Evolutionary conservation across 2,329 filamentous ascomycete species (phyloP).

Genomic region (Tolypocladium tropicale): DNA sequence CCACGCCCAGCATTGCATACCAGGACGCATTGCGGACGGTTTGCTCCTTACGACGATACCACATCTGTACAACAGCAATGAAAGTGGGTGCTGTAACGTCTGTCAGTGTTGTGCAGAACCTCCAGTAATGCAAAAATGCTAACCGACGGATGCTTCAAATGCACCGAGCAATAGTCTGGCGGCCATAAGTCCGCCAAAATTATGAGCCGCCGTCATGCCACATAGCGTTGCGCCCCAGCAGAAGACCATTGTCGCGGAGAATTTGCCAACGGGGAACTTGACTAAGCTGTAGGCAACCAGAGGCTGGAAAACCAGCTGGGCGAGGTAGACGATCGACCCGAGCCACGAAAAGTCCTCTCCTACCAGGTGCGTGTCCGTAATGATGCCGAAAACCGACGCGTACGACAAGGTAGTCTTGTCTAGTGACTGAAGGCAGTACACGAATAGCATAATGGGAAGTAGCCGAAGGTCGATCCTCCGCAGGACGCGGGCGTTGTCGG

Average conservation of each 20-base stretch:
- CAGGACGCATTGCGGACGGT: constrained; percentile 45
- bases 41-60: constrained; percentile 50
- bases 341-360: constrained; percentile 52
- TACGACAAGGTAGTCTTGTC: constrained; percentile 54
- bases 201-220: constrained; percentile 39
- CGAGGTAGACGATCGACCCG: constrained; percentile 48
- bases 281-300: constrained; percentile 46
- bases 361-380: constrained; percentile 44
- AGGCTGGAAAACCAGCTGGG: constrained; percentile 48
- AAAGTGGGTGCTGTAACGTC: constrained; percentile 32
- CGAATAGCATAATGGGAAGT: constrained; percentile 38
- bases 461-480: constrained; percentile 29
- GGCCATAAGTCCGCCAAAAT: constrained; percentile 37
- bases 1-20: constrained; percentile 52
- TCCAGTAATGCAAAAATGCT: fast-evolving
- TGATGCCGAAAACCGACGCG: constrained; percentile 52
- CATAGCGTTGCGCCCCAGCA: constrained; percentile 43
- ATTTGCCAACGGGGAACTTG: constrained; percentile 50
- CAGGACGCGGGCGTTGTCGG: constrained; percentile 23
- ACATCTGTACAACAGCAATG: constrained; percentile 49
- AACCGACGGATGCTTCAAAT: constrained; percentile 36
- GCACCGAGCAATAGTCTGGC: constrained; percentile 46
- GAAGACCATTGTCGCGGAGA: constrained; percentile 45
- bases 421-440: constrained; percentile 53
- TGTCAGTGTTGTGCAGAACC: not conserved